phyloP scores from a whole-genome alignment of 805 yeast species.

The Brettanomyces naardenensis region DNA sequence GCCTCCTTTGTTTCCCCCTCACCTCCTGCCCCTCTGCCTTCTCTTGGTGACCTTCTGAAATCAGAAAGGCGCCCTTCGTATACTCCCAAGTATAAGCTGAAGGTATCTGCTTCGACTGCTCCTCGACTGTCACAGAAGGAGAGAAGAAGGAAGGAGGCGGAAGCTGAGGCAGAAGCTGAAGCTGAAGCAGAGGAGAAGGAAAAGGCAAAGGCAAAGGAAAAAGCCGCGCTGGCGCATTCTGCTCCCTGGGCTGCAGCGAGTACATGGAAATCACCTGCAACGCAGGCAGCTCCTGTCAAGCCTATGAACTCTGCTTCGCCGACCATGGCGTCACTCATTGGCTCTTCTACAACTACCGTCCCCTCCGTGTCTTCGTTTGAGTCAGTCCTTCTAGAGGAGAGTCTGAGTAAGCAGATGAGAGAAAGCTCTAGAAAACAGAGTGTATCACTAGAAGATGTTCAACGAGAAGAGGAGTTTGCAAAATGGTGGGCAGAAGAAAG shows the following conservation, averaged over 20 bases:
- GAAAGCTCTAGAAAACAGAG: constrained; percentile 13
- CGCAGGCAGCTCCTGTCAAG: no score
- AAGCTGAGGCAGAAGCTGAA: not conserved
- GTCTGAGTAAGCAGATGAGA: constrained; percentile 19
- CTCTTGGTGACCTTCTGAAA: not conserved
- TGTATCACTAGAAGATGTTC: constrained; percentile 54
- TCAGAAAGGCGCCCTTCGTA: not conserved
- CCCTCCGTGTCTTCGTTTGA: constrained; percentile 17
- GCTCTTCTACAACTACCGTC: no score
- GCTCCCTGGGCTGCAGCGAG: constrained; percentile 2
- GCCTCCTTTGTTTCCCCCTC: no score
- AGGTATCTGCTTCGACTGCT: not conserved
- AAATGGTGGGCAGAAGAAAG: constrained; percentile 85
- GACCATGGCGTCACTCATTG: no score
- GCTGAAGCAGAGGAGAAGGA: not conserved
- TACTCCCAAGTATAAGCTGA: not conserved
- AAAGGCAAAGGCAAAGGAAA: not conserved
- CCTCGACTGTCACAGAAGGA: constrained; percentile 15
- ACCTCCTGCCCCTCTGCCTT: not conserved
- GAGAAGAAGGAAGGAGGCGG: constrained; percentile 7
- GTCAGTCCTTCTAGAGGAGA: constrained; percentile 18
- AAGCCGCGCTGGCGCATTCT: not conserved
- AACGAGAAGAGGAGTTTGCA: constrained; percentile 78
- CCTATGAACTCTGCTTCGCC: no score
- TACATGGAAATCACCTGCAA: no score